Evolutionary conservation across 192 early-diverging fungal species (phyloP), one percentile per base, ranked within the genome.

Genomic region (Coemansia sp.): DNA sequence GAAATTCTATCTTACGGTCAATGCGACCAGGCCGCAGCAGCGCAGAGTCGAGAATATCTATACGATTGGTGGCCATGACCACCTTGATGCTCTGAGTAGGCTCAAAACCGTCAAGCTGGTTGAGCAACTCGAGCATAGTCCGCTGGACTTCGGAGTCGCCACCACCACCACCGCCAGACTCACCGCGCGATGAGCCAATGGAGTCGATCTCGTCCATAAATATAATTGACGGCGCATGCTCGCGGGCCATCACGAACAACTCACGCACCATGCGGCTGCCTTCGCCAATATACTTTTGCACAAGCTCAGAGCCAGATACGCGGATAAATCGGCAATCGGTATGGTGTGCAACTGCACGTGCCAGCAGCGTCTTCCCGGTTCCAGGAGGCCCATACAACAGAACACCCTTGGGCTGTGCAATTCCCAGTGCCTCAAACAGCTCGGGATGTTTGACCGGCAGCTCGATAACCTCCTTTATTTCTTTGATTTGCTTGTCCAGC

Each of bases 391-490:
- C 92, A 65, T 93, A 93, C 22, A 98, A 82, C 22, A 98, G 78
- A 32, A 98, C 96, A 60, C 96, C 96, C 85, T 98, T 99, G 53
- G 97, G 97, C 76, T 98, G 97, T 10, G 94, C 96, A 78, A 99
- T 99, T 60, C 97, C 97, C 41, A 99, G 84, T 14, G 93, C 85
- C 59, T 99, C 97, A 78, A 98, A 99, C 58, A 99, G 85, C 69
- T 99, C 97, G 7, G 97, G 97, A 75, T 99, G 97, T 81, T 97
- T 99, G 18, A 99, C 93, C 12, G 97, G 97, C 64, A 99, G 87
- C 85, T 98, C 97, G 71, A 99, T 98, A 41, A 97, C 97, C 80
- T 99, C 97, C 72, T 98, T 98, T 71, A 99, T 98, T 77, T 99
- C 97, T 74, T 99, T 97, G 69, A 99, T 99, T 74, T 99, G 97